Percentiles rank a stretch among this genome's conserved stretches.
Conservation (phyloP, 345 rosid species). For the Rhizophora mangle region DNA sequence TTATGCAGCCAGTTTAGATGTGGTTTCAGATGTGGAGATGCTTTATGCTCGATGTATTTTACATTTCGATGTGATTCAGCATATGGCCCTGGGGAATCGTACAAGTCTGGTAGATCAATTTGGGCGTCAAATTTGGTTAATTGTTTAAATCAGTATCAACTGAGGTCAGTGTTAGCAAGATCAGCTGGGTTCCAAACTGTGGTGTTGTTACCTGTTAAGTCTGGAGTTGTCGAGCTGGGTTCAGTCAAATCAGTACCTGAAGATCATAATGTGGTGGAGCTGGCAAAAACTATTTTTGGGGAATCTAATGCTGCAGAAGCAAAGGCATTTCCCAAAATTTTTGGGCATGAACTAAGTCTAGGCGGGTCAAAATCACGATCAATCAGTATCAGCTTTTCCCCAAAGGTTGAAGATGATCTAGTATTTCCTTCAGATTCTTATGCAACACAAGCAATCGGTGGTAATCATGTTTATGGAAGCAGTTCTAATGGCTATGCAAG, state of each 20-base stretch:
- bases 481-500: slow-evolving; percentile 44
- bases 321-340: slow-evolving; percentile 71
- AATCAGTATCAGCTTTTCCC: slow-evolving; percentile 74
- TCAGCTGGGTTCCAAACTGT: slow-evolving; percentile 76
- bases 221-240: slow-evolving; percentile 89
- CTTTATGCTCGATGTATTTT: slow-evolving; percentile 69
- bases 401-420: slow-evolving; percentile 79
- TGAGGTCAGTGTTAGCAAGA: slow-evolving; percentile 70
- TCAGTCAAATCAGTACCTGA: slow-evolving; percentile 61
- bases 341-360: slow-evolving; percentile 79
- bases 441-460: slow-evolving; percentile 44
- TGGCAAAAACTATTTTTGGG: slow-evolving; percentile 55
- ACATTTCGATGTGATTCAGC: slow-evolving; percentile 55
- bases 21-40: slow-evolving; percentile 66
- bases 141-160: slow-evolving; percentile 56
- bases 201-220: slow-evolving; percentile 62
- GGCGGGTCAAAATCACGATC: slow-evolving; percentile 65
- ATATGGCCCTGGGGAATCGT: slow-evolving; percentile 55
- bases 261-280: slow-evolving; percentile 56
- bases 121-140: slow-evolving; percentile 59
- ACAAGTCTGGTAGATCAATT: slow-evolving; percentile 52
- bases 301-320: slow-evolving; percentile 49
- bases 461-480: slow-evolving; percentile 55
- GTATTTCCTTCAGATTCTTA: slow-evolving; percentile 56
- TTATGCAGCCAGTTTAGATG: slow-evolving; percentile 37